phyloP scores from a whole-genome alignment of 1,284 basidiomycete species.

The Ganoderma multipileum region DNA sequence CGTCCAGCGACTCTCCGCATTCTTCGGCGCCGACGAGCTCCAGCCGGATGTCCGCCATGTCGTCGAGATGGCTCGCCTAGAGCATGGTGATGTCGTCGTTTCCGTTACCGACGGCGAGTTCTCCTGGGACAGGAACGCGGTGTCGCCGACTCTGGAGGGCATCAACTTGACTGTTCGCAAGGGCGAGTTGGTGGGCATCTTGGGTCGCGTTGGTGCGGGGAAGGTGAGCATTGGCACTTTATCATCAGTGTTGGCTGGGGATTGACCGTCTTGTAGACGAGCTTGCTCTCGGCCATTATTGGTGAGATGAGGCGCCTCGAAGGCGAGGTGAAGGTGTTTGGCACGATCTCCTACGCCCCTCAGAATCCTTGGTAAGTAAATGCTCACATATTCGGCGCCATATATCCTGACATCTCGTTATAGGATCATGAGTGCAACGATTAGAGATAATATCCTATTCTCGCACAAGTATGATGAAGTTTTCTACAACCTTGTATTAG shows the following conservation, averaged over 20 bases:
- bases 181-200: constrained; percentile 87
- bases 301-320: constrained; percentile 88
- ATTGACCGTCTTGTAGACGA: constrained; percentile 52
- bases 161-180: constrained; percentile 81
- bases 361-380: constrained; percentile 84
- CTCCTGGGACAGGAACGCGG: constrained; percentile 69
- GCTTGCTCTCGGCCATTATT: constrained; percentile 77
- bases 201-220: constrained; percentile 93
- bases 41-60: constrained; percentile 76
- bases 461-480: constrained; percentile 86
- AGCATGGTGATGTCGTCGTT: constrained; percentile 74
- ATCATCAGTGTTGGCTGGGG: background rate
- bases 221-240: constrained; percentile 62
- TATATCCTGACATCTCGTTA: background rate
- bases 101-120: constrained; percentile 80
- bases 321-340: constrained; percentile 76
- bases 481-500: constrained; percentile 78
- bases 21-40: constrained; percentile 83
- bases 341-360: constrained; percentile 87
- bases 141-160: constrained; percentile 75
- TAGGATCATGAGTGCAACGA: constrained; percentile 84
- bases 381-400: background rate
- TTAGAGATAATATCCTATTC: constrained; percentile 91
- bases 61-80: constrained; percentile 50
- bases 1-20: constrained; percentile 79